A percentile compares a stretch with the other conserved stretches of the same genome.
Evolutionary conservation across 257 asterid genomes (phyloP).

Genomic region (Solanum stenotomum): DNA sequence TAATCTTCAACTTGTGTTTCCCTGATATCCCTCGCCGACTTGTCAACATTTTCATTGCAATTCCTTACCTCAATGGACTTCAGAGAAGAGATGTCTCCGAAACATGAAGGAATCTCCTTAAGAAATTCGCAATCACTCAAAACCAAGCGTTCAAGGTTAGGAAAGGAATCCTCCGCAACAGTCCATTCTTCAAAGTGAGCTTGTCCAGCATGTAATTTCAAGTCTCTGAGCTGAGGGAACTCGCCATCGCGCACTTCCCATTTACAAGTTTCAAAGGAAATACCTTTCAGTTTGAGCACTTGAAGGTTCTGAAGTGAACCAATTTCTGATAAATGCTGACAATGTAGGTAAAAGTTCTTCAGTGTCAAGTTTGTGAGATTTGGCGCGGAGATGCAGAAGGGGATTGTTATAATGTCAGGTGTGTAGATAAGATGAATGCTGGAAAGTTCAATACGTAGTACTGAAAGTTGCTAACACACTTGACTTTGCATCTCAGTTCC

Average conservation of each 20-base stretch:
- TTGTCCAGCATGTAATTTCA: background rate
- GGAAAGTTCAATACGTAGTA: background rate
- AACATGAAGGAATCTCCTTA: background rate
- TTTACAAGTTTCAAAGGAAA: background rate
- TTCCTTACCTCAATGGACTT: background rate
- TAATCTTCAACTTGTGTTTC: background rate
- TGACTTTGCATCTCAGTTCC: background rate
- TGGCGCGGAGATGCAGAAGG: background rate
- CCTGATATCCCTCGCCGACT: background rate
- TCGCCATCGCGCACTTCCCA: background rate
- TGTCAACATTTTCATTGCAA: background rate
- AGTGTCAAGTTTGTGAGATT: conserved; percentile 1
- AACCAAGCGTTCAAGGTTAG: background rate
- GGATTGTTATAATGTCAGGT: background rate
- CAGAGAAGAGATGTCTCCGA: background rate
- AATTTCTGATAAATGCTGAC: background rate
- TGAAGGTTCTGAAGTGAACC: background rate
- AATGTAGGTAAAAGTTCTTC: background rate
- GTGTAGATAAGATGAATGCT: background rate
- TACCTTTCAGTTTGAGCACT: background rate
- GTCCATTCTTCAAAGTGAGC: background rate
- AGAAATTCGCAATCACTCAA: background rate
- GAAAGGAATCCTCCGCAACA: background rate
- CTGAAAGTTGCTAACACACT: background rate
- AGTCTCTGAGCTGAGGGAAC: background rate